Conservation (phyloP, 2,329 filamentous ascomycete species). For the Fusarium sp. region DNA sequence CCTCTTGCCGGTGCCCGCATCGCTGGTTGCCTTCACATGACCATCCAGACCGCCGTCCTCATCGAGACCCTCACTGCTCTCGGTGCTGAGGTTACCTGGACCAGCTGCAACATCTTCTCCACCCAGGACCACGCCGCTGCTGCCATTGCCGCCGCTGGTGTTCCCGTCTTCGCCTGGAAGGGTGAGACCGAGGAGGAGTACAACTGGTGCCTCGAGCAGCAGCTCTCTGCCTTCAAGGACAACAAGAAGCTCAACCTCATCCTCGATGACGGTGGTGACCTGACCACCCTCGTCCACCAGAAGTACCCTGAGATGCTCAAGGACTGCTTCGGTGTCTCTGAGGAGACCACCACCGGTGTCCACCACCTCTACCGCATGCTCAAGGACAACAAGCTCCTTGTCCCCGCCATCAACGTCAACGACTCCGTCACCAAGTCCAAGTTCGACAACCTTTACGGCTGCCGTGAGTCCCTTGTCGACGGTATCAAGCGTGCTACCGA, state of each 20-base stretch:
- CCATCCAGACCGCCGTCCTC: conserved; percentile 98
- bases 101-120: conserved; percentile 99
- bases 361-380: conserved; percentile 99
- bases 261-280: conserved; percentile 97
- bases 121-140: conserved; percentile 98
- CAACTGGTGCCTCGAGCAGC: conserved; percentile 99
- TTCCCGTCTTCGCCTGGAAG: conserved; percentile 84
- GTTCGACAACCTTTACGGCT: conserved; percentile 99
- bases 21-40: conserved; percentile 99
- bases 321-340: conserved; percentile 97
- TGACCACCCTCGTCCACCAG: conserved; percentile 94
- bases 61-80: conserved; percentile 97
- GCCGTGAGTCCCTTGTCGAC: conserved; percentile 97
- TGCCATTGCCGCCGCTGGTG: conserved; percentile 92
- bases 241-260: conserved; percentile 97
- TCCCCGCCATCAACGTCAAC: conserved; percentile 99
- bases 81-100: conserved; percentile 98
- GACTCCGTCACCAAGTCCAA: conserved; percentile 99
- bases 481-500: conserved; percentile 99
- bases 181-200: conserved; percentile 99
- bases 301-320: conserved; percentile 99
- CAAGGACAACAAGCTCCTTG: conserved; percentile 88
- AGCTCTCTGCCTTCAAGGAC: conserved; percentile 96
- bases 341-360: conserved; percentile 99
- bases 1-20: conserved; percentile 94